Percentiles rank a stretch among this genome's conserved stretches.
phyloP scores from a whole-genome alignment of 148 eudicot genomes.

The Silene uniflora region DNA sequence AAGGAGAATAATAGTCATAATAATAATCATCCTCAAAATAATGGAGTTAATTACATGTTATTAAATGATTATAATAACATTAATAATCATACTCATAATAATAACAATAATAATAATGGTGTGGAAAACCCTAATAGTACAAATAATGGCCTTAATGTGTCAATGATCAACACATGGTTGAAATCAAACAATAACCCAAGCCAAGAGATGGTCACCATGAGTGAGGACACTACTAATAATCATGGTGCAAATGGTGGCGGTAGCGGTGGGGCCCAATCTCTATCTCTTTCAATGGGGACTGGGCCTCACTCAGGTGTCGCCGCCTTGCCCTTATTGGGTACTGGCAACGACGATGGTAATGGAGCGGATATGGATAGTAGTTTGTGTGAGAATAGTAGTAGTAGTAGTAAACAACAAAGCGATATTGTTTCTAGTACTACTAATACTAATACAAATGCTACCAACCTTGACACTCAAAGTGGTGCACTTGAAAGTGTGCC shows the following conservation, averaged over 20 bases:
- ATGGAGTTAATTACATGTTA: conserved; percentile 34
- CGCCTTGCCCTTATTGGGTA: conserved; percentile 39
- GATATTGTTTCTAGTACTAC: conserved; percentile 21
- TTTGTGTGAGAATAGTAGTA: conserved; percentile 32
- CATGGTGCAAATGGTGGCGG: conserved; percentile 18
- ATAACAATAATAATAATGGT: conserved; percentile 3
- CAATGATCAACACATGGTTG: conserved; percentile 89
- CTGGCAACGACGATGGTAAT: conserved; percentile 7
- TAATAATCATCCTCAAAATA: conserved; percentile 4
- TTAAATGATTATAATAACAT: conserved; percentile 2
- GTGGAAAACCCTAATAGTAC: neutral
- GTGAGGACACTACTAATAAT: neutral
- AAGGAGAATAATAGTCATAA: neutral
- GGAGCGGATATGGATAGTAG: conserved; percentile 40
- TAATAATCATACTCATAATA: neutral
- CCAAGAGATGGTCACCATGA: conserved; percentile 10
- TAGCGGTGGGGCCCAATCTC: conserved; percentile 24
- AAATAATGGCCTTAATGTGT: conserved; percentile 52
- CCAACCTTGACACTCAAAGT: conserved; percentile 26
- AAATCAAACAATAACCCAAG: conserved; percentile 49
- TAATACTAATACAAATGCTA: neutral
- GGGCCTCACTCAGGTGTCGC: conserved; percentile 34
- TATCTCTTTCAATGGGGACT: conserved; percentile 78
- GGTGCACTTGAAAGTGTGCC: conserved; percentile 56
- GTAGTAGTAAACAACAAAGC: conserved; percentile 29